These are phyloP conservation scores for Talaromyces sp. DNA, from an alignment of 2,329 filamentous ascomycete genomes.

Conservation along the genomic window DNA sequence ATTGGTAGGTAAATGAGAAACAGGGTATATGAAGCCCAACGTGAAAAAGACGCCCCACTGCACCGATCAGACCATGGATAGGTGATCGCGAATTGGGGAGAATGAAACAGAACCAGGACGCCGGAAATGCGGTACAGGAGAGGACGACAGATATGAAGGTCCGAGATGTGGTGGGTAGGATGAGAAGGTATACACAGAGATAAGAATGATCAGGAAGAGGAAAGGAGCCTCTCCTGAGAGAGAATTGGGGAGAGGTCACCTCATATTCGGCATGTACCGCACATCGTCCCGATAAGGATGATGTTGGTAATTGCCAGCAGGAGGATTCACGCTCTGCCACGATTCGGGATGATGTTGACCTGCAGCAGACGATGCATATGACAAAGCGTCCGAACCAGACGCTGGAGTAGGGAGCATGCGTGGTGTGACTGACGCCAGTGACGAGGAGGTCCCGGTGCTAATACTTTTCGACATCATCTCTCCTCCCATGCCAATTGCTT, in stretches of 20 bases:
- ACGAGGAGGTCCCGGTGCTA: constrained; percentile 5
- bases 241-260: neutral
- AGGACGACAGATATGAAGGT: neutral
- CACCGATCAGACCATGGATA: neutral
- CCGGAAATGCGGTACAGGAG: constrained; percentile 8
- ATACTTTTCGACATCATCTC: constrained; percentile 8
- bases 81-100: neutral
- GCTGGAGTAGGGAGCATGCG: constrained; percentile 9
- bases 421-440: neutral
- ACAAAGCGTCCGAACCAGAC: neutral
- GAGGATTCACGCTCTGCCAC: neutral
- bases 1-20: neutral
- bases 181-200: neutral
- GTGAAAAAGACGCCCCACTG: neutral
- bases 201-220: neutral
- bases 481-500: constrained; percentile 1
- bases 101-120: neutral
- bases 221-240: neutral
- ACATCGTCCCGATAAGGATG: constrained; percentile 9
- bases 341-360: constrained; percentile 9
- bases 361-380: constrained; percentile 10
- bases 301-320: constrained; percentile 9
- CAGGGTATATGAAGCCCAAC: neutral
- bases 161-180: neutral
- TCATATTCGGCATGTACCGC: constrained; percentile 1